Conservation (phyloP, 2,329 filamentous ascomycete genomes). For the Lomentospora prolificans region DNA sequence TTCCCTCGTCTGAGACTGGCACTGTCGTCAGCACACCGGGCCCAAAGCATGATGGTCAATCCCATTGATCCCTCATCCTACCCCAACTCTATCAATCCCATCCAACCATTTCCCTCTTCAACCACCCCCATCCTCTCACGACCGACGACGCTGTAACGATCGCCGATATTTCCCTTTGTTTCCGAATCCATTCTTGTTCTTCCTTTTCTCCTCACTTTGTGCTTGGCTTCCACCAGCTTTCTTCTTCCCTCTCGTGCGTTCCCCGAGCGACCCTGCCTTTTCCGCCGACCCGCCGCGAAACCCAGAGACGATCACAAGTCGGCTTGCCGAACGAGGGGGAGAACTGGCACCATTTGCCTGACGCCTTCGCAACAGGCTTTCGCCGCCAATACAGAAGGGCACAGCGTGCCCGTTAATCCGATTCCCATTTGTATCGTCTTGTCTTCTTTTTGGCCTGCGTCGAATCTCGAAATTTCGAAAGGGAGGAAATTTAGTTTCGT, state of each 20-base stretch:
- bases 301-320: background rate
- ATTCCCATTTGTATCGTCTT: background rate
- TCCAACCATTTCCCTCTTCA: slow-evolving; percentile 34
- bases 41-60: background rate
- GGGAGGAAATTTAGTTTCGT: background rate
- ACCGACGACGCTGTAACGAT: background rate
- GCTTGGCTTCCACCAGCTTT: background rate
- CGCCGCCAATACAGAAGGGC: background rate
- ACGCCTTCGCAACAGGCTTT: background rate
- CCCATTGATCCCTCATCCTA: background rate
- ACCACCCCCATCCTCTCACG: slow-evolving; percentile 28
- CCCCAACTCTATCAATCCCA: slow-evolving; percentile 4
- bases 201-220: background rate
- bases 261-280: background rate
- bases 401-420: background rate
- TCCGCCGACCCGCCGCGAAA: background rate
- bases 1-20: background rate
- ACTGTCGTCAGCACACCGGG: slow-evolving; percentile 1
- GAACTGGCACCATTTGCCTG: background rate
- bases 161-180: background rate
- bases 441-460: background rate
- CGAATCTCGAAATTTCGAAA: background rate
- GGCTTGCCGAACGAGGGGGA: background rate
- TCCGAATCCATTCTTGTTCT: background rate
- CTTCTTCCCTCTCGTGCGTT: background rate